Conservation (phyloP, 768 basidiomycete genomes). For the Lactifluus piperatus region DNA sequence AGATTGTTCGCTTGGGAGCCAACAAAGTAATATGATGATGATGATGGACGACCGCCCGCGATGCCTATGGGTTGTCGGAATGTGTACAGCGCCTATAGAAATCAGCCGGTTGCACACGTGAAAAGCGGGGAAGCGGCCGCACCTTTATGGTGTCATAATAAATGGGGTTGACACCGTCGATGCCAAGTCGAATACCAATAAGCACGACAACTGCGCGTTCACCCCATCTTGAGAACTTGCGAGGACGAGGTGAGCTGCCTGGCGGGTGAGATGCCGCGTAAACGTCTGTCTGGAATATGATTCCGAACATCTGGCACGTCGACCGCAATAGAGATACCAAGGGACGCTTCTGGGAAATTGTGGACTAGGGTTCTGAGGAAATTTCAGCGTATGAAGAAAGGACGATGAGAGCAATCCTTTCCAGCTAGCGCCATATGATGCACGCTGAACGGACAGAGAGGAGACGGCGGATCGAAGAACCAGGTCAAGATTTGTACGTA, state of each 20-base stretch:
- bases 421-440: slow-evolving; percentile 95
- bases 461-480: slow-evolving; percentile 88
- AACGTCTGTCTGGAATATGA: slow-evolving; percentile 85
- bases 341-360: slow-evolving; percentile 67
- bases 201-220: slow-evolving; percentile 78
- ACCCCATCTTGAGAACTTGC: slow-evolving; percentile 49
- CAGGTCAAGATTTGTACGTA: slow-evolving; percentile 90
- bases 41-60: slow-evolving; percentile 92
- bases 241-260: slow-evolving; percentile 25
- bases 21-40: slow-evolving; percentile 96
- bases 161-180: slow-evolving; percentile 91
- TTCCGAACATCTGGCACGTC: slow-evolving; percentile 74
- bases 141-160: slow-evolving; percentile 85
- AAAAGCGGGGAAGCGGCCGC: slow-evolving; percentile 12
- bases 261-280: slow-evolving; percentile 55
- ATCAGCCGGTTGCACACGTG: neutral
- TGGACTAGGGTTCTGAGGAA: slow-evolving; percentile 60
- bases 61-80: slow-evolving; percentile 96
- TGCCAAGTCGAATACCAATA: slow-evolving; percentile 76
- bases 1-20: slow-evolving; percentile 84
- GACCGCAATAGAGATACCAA: slow-evolving; percentile 74
- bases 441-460: slow-evolving; percentile 84
- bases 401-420: slow-evolving; percentile 42
- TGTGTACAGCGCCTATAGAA: slow-evolving; percentile 67
- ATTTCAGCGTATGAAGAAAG: neutral